phyloP scores from a whole-genome alignment of 2,329 filamentous ascomycete species.

The Mycosphaerella sp. region DNA sequence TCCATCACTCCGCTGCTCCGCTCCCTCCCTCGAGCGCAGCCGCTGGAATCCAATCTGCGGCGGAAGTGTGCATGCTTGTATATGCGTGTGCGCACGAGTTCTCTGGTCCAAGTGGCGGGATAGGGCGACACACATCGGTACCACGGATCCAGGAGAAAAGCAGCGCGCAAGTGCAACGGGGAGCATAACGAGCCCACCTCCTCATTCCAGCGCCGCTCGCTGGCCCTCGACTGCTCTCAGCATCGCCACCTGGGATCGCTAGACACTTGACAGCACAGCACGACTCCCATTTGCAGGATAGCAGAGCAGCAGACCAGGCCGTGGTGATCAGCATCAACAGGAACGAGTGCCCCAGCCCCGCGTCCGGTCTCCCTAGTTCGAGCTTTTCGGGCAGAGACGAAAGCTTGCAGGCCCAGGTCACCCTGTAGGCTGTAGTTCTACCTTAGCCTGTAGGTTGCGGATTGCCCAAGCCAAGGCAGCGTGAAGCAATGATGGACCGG shows the following conservation, averaged over 20 bases:
- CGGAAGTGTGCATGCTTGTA: conserved; percentile 21
- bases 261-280: conserved; percentile 17
- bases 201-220: conserved; percentile 8
- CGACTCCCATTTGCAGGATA: conserved; percentile 3
- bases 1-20: conserved; percentile 1
- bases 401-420: conserved; percentile 12
- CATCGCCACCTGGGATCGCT: conserved; percentile 7
- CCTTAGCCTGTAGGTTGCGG: conserved; percentile 11
- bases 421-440: too few species aligned
- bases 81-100: conserved; percentile 16
- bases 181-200: conserved; percentile 10
- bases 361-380: conserved; percentile 13
- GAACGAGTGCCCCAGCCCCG: conserved; percentile 20
- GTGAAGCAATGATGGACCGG: conserved; percentile 25
- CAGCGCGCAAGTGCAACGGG: neutral
- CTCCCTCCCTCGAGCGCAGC: conserved; percentile 1
- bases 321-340: neutral
- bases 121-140: neutral
- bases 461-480: conserved; percentile 1
- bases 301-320: neutral
- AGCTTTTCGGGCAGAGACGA: conserved; percentile 23
- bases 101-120: conserved; percentile 10
- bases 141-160: conserved; percentile 5
- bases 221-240: neutral
- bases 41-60: neutral